Conservation (phyloP, 2,329 filamentous ascomycete species). For the Phyllosticta paracitricarpa region DNA sequence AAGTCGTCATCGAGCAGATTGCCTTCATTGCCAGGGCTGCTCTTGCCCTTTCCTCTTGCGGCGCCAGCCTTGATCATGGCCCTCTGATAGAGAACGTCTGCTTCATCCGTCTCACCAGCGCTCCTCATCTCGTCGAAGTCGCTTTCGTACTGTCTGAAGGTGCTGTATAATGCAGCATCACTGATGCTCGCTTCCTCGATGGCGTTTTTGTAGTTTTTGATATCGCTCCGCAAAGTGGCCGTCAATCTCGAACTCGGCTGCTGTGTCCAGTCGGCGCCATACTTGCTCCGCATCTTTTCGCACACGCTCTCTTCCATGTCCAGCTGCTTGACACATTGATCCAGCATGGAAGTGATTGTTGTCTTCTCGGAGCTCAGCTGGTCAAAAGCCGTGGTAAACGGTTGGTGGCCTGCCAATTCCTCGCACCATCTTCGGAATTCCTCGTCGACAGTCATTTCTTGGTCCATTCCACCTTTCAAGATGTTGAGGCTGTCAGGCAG, state of each 20-base stretch:
- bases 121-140: conserved; percentile 94
- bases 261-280: conserved; percentile 91
- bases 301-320: conserved; percentile 97
- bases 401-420: conserved; percentile 77
- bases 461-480: conserved; percentile 83
- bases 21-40: conserved; percentile 57
- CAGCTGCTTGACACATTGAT: conserved; percentile 74
- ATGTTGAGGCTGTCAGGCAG: conserved; percentile 83
- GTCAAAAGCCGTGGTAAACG: conserved; percentile 70
- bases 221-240: conserved; percentile 74
- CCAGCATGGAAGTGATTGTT: conserved; percentile 60
- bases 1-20: conserved; percentile 90
- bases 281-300: conserved; percentile 98
- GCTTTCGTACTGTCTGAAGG: conserved; percentile 72
- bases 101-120: conserved; percentile 76
- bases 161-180: conserved; percentile 72
- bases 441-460: conserved; percentile 77
- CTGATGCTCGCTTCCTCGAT: conserved; percentile 82
- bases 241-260: conserved; percentile 89
- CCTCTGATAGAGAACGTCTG: conserved; percentile 79
- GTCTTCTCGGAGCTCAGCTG: conserved; percentile 68
- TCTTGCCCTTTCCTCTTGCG: conserved; percentile 46
- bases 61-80: conserved; percentile 71
- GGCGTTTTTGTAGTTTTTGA: conserved; percentile 78
- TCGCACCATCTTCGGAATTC: conserved; percentile 93